A percentile compares a stretch with the other conserved stretches of the same genome.
phyloP scores from a whole-genome alignment of 2,329 filamentous ascomycete species.

The Ampelomyces quisqualis region DNA sequence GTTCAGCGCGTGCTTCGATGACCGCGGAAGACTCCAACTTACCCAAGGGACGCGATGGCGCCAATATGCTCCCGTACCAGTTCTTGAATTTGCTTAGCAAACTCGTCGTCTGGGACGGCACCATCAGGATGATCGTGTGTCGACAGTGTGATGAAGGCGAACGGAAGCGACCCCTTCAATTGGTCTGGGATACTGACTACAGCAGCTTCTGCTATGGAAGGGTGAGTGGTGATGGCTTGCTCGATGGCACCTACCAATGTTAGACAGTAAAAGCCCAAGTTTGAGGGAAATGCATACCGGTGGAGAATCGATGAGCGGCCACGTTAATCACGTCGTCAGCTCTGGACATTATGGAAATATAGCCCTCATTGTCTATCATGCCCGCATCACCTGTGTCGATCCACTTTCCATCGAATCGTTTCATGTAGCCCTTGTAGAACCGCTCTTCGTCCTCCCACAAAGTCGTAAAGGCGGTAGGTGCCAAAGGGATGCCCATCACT shows the following conservation, averaged over 20 bases:
- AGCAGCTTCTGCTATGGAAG: constrained; percentile 76
- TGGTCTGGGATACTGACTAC: constrained; percentile 83
- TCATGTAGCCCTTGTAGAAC: constrained; percentile 83
- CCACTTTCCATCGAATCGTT: constrained; percentile 78
- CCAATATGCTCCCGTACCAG: constrained; percentile 80
- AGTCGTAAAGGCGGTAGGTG: constrained; percentile 81
- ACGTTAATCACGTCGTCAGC: constrained; percentile 92
- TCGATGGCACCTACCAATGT: constrained; percentile 70
- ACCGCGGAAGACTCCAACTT: neutral
- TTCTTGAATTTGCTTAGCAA: constrained; percentile 66
- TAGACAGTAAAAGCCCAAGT: neutral
- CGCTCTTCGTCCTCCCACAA: constrained; percentile 83
- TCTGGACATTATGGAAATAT: constrained; percentile 63
- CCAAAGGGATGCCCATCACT: constrained; percentile 77
- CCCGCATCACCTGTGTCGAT: constrained; percentile 90
- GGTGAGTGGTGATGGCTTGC: constrained; percentile 82
- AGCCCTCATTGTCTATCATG: constrained; percentile 73
- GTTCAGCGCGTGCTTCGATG: neutral
- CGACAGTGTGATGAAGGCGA: constrained; percentile 76
- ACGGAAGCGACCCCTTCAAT: constrained; percentile 87
- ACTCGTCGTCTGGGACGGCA: constrained; percentile 51
- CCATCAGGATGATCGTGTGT: constrained; percentile 54
- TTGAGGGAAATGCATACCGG: constrained; percentile 56
- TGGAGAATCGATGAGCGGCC: constrained; percentile 88
- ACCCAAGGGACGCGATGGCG: constrained; percentile 76